These are phyloP conservation scores for Euphorbia pulcherrima DNA, from an alignment of 345 rosid genomes.

Conservation along the genomic window DNA sequence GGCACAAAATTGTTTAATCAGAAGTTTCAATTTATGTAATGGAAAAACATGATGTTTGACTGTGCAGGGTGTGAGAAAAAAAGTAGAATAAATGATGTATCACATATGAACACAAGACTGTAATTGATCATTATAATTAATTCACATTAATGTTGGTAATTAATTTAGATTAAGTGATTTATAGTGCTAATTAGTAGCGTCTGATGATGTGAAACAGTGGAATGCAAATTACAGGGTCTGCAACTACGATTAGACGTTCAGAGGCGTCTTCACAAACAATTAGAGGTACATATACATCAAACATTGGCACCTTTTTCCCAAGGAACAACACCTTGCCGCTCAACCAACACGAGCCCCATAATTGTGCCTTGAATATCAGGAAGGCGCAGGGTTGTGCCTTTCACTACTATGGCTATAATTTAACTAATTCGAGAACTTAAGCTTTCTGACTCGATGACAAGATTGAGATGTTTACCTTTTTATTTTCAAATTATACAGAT, in stretches of 20 bases:
- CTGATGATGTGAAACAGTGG: slow-evolving; percentile 41
- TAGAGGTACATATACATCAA: slow-evolving; percentile 67
- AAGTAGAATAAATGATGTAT: slow-evolving; percentile 31
- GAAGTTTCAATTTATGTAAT: background rate
- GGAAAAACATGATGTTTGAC: background rate
- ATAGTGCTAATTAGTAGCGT: background rate
- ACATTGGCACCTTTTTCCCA: no score
- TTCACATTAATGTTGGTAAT: background rate
- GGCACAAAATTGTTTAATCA: background rate
- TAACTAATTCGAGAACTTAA: no score
- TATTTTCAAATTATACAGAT: slow-evolving; percentile 34
- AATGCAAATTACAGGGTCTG: slow-evolving; percentile 59
- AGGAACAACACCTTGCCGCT: no score
- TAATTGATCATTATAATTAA: slow-evolving; percentile 19
- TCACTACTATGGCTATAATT: no score
- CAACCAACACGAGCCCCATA: no score
- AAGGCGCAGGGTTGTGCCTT: no score
- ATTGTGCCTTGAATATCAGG: no score
- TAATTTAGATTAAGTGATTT: background rate
- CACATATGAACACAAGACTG: slow-evolving; percentile 54
- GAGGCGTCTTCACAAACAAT: slow-evolving; percentile 84
- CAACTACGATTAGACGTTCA: slow-evolving; percentile 82
- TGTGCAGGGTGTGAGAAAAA: slow-evolving; percentile 53
- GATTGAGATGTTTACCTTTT: no score
- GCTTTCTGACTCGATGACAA: no score